phyloP scores from a whole-genome alignment of 768 basidiomycete genomes.

The Collybia sordida region DNA sequence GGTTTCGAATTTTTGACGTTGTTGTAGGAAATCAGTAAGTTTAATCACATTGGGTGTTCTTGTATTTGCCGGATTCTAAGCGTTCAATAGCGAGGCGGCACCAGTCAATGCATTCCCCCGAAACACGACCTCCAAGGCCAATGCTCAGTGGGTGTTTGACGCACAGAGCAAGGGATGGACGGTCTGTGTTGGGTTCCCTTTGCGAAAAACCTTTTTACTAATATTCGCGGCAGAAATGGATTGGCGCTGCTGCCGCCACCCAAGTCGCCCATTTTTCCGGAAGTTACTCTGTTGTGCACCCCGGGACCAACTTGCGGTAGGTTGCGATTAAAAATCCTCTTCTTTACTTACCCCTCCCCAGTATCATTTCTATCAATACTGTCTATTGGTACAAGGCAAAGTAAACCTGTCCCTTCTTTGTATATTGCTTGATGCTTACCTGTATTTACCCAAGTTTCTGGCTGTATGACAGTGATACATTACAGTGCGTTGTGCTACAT shows the following conservation, averaged over 20 bases:
- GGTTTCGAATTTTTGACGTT: not conserved
- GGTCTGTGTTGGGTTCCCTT: constrained; percentile 25
- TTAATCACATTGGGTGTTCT: not conserved
- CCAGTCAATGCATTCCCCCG: constrained; percentile 62
- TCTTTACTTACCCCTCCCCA: constrained; percentile 16
- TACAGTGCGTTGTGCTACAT: constrained; percentile 33
- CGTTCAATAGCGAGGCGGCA: constrained; percentile 45
- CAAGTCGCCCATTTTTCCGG: constrained; percentile 50
- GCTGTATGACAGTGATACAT: constrained; percentile 53
- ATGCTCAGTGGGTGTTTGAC: constrained; percentile 59
- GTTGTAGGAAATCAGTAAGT: constrained; percentile 50
- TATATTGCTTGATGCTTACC: not conserved
- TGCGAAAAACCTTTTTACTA: not conserved
- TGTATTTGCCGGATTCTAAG: not conserved
- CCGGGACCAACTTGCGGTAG: constrained; percentile 51
- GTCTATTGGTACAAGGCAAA: constrained; percentile 64
- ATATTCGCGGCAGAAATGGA: constrained; percentile 37
- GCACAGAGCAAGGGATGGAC: constrained; percentile 48
- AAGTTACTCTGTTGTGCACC: constrained; percentile 49
- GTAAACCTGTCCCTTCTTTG: constrained; percentile 21
- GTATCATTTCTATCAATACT: constrained; percentile 60
- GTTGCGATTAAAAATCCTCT: not conserved
- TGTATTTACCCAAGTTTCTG: constrained; percentile 42
- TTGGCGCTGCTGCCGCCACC: constrained; percentile 37
- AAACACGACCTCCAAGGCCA: constrained; percentile 34